These are phyloP conservation scores for Rugosomyces carneus DNA, from an alignment of 1,284 basidiomycete genomes.

Conservation along the genomic window DNA sequence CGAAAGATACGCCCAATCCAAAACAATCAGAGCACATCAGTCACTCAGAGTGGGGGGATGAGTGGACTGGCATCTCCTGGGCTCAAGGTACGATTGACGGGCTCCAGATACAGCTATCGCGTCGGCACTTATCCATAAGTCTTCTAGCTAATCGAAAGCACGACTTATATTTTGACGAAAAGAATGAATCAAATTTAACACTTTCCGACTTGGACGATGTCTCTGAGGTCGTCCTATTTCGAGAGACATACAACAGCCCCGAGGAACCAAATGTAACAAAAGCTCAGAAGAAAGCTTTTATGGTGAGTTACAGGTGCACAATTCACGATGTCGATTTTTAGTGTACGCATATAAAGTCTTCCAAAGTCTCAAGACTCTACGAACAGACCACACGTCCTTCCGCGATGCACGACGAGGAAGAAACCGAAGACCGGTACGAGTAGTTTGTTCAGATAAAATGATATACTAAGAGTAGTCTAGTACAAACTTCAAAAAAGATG, in stretches of 20 bases:
- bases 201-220: slow-evolving; percentile 5
- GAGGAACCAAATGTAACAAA: slow-evolving; percentile 27
- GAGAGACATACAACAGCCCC: slow-evolving; percentile 30
- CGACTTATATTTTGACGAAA: slow-evolving; percentile 30
- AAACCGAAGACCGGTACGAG: slow-evolving; percentile 37
- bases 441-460: neutral
- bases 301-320: too few relatives aligned
- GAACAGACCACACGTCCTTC: slow-evolving; percentile 22
- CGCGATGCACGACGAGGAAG: slow-evolving; percentile 23
- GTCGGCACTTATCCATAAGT: too few relatives aligned
- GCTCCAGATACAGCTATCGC: too few relatives aligned
- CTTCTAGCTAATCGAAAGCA: neutral
- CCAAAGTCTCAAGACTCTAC: slow-evolving; percentile 61
- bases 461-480: slow-evolving; percentile 28
- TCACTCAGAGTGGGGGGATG: slow-evolving; percentile 20
- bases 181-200: slow-evolving; percentile 20
- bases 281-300: slow-evolving; percentile 57
- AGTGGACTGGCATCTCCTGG: slow-evolving; percentile 29
- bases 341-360: slow-evolving; percentile 46
- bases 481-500: slow-evolving; percentile 69
- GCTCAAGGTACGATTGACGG: slow-evolving; percentile 17
- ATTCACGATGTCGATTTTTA: neutral
- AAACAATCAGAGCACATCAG: slow-evolving; percentile 5
- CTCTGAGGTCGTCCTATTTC: slow-evolving; percentile 49
- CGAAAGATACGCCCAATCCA: slow-evolving; percentile 3